These are phyloP conservation scores for Starmerella sp. DNA, from an alignment of 805 yeast species.

Conservation along the genomic window DNA sequence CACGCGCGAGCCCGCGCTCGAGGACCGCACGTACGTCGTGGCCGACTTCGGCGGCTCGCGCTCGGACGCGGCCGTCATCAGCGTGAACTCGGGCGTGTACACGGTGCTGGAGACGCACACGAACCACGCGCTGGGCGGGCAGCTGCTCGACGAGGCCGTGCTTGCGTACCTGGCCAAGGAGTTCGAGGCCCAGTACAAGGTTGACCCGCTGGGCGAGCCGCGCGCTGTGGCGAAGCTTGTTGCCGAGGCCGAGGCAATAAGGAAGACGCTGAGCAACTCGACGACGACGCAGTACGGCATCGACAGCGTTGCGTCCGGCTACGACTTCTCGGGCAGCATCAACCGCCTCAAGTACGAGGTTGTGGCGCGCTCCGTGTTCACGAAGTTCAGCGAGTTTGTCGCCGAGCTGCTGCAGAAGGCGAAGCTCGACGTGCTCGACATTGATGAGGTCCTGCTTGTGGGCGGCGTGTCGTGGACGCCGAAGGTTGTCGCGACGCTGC, in stretches of 20 bases:
- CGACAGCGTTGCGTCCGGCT: slow-evolving; percentile 88
- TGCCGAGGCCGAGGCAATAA: slow-evolving; percentile 70
- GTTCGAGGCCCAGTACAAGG: slow-evolving; percentile 76
- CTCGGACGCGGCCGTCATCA: slow-evolving; percentile 87
- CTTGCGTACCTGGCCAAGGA: slow-evolving; percentile 82
- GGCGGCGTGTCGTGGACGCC: slow-evolving; percentile 94
- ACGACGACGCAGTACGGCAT: slow-evolving; percentile 82
- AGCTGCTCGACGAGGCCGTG: slow-evolving; percentile 65
- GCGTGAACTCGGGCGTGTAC: slow-evolving; percentile 87
- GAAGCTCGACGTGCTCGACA: slow-evolving; percentile 67
- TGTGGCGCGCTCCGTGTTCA: slow-evolving; percentile 65
- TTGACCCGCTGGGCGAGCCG: slow-evolving; percentile 67
- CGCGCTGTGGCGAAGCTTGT: slow-evolving; percentile 82
- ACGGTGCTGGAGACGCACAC: slow-evolving; percentile 81
- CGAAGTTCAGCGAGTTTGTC: slow-evolving; percentile 65
- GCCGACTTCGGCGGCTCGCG: slow-evolving; percentile 96
- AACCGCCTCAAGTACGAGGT: slow-evolving; percentile 92
- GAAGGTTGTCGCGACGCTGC: slow-evolving; percentile 68
- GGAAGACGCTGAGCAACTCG: slow-evolving; percentile 86
- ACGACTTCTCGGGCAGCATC: slow-evolving; percentile 82
- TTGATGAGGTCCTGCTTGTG: slow-evolving; percentile 80
- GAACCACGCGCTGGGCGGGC: slow-evolving; percentile 78
- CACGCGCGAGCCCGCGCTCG: slow-evolving; percentile 33
- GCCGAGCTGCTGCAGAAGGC: slow-evolving; percentile 70
- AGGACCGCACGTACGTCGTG: slow-evolving; percentile 72